Evolutionary conservation across 1,139 yeast genomes (phyloP).

Genomic region (Geotrichum carabidarum): DNA sequence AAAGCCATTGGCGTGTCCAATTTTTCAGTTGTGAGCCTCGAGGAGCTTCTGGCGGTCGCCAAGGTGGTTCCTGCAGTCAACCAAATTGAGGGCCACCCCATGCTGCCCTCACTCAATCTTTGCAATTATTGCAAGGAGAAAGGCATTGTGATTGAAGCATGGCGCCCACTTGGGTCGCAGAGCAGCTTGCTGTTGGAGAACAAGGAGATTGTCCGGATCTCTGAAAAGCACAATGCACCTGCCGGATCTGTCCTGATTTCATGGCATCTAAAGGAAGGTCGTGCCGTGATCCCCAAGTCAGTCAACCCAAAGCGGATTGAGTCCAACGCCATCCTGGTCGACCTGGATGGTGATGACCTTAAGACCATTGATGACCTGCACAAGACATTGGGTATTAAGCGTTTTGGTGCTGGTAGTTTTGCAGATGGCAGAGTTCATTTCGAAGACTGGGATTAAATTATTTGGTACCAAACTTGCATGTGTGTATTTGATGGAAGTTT

Average conservation of each 20-base stretch:
- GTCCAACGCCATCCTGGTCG: constrained; percentile 51
- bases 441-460: constrained; percentile 38
- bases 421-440: constrained; percentile 31
- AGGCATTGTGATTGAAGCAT: constrained; percentile 63
- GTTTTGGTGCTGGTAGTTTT: constrained; percentile 45
- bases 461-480: neutral
- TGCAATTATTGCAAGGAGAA: constrained; percentile 50
- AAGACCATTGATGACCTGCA: constrained; percentile 45
- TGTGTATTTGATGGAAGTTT: too few relatives aligned
- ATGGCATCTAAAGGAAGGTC: constrained; percentile 69
- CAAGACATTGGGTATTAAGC: constrained; percentile 45
- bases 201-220: constrained; percentile 46
- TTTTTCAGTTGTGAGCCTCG: constrained; percentile 54
- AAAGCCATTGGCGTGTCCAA: constrained; percentile 78
- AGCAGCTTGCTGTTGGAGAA: constrained; percentile 61
- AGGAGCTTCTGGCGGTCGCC: constrained; percentile 50
- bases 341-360: constrained; percentile 54
- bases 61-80: constrained; percentile 61
- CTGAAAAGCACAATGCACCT: constrained; percentile 50
- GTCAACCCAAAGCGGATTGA: constrained; percentile 56
- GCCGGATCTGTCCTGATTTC: constrained; percentile 62
- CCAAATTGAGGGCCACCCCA: constrained; percentile 74
- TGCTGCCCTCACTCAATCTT: constrained; percentile 63
- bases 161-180: constrained; percentile 71
- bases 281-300: constrained; percentile 73